Evolutionary conservation across 1,284 basidiomycete species (phyloP).

Genomic region (Lentinus polychrous): DNA sequence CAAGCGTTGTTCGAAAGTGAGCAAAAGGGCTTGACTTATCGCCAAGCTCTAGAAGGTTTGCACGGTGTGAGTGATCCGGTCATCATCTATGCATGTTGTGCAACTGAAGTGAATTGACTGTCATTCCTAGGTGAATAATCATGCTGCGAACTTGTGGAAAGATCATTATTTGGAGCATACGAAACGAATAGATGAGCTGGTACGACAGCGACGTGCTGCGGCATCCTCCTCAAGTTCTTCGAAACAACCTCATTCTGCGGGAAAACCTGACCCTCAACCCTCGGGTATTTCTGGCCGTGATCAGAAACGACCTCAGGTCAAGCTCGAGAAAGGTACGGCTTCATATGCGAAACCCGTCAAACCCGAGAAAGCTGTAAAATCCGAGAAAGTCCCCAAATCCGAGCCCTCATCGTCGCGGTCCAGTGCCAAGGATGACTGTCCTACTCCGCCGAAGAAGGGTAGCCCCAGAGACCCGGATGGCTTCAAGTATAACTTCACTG

Average conservation of each 20-base stretch:
- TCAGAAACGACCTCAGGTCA: too few species aligned
- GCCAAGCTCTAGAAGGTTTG: slow-evolving; percentile 34
- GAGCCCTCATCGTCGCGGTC: neutral
- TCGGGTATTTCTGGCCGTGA: too few species aligned
- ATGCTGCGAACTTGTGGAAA: slow-evolving; percentile 50
- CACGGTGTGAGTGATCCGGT: slow-evolving; percentile 30
- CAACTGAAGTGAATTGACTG: too few species aligned
- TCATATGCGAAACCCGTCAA: too few species aligned
- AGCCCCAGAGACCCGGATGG: slow-evolving; percentile 33
- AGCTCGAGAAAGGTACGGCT: too few species aligned
- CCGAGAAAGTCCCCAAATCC: slow-evolving; percentile 11
- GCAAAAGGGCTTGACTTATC: slow-evolving; percentile 30
- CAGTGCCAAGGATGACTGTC: slow-evolving; percentile 28
- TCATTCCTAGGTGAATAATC: slow-evolving; percentile 40
- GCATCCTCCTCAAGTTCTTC: neutral
- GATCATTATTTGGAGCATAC: slow-evolving; percentile 68
- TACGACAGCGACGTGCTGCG: slow-evolving; percentile 17
- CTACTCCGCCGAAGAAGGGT: slow-evolving; percentile 50
- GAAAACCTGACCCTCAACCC: neutral
- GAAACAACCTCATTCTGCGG: neutral
- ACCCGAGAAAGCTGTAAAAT: too few species aligned
- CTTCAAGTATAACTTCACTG: slow-evolving; percentile 45
- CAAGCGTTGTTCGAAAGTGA: slow-evolving; percentile 32
- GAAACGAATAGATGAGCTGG: slow-evolving; percentile 44
- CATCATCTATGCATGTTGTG: too few species aligned